Conservation (phyloP, 1,139 yeast genomes). For the Magnusiomyces ingens region DNA sequence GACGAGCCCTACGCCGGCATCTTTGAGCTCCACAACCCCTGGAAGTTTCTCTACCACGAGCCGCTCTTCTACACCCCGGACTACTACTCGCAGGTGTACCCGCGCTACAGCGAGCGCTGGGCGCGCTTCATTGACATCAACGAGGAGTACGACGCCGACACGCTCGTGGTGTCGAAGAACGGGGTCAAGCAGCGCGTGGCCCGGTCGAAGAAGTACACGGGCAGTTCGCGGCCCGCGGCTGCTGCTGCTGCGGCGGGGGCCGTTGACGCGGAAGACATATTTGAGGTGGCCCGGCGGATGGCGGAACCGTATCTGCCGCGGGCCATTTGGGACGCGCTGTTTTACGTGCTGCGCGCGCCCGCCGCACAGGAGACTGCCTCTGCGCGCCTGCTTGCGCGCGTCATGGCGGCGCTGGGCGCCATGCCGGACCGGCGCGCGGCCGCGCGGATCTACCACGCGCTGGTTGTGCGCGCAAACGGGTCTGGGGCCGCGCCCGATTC, state of each 20-base stretch:
- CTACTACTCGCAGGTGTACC: conserved; percentile 20
- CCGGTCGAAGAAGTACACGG: too few relatives aligned
- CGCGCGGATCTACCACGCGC: neutral
- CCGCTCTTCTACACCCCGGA: conserved; percentile 29
- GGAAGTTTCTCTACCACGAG: conserved; percentile 14
- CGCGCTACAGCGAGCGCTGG: conserved; percentile 21
- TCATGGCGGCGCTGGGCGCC: neutral
- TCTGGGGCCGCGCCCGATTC: neutral
- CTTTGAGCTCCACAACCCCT: conserved; percentile 14
- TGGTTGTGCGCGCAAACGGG: neutral
- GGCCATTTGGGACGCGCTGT: neutral
- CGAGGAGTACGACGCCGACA: conserved; percentile 18
- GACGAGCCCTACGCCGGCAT: conserved; percentile 27
- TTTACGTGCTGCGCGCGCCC: too few relatives aligned
- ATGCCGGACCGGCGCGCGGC: neutral
- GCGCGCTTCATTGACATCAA: conserved; percentile 23
- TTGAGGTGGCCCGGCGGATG: neutral
- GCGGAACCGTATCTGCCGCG: neutral
- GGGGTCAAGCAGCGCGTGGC: neutral
- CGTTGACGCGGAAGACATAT: neutral
- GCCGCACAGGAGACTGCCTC: neutral
- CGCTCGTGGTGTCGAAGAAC: neutral
- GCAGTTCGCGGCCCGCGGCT: too few relatives aligned
- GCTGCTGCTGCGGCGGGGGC: too few relatives aligned
- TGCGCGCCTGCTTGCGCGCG: neutral